Evolutionary conservation across 2,329 filamentous ascomycete genomes (phyloP).

Genomic region (Neofusicoccum kwambonambiense): DNA sequence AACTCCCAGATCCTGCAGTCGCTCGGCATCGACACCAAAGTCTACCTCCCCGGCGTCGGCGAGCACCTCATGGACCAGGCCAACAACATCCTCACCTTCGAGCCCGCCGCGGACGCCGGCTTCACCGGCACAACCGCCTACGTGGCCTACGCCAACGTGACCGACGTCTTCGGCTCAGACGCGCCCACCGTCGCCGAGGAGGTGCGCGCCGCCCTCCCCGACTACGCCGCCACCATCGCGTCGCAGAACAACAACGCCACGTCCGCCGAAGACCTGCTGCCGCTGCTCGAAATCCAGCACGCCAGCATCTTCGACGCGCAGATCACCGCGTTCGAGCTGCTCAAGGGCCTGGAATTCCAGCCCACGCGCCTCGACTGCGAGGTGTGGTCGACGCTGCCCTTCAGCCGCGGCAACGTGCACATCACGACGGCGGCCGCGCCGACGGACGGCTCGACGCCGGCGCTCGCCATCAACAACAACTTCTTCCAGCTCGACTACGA

Average conservation of each 20-base stretch:
- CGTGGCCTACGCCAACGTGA: neutral
- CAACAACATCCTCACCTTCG: neutral
- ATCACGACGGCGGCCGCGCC: slow-evolving; percentile 30
- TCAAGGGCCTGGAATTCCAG: neutral
- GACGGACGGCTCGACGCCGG: slow-evolving; percentile 24
- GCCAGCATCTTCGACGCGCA: neutral
- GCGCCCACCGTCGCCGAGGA: neutral
- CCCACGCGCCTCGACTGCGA: neutral
- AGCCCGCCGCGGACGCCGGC: neutral
- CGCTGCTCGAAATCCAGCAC: neutral
- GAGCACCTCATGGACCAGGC: slow-evolving; percentile 20
- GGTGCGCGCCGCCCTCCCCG: neutral
- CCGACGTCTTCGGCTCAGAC: neutral
- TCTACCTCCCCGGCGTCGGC: slow-evolving; percentile 23
- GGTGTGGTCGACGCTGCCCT: slow-evolving; percentile 24
- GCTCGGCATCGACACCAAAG: slow-evolving; percentile 10
- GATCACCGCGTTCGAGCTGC: neutral
- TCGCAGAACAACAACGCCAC: neutral
- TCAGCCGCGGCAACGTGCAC: slow-evolving; percentile 35
- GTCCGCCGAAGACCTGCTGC: neutral
- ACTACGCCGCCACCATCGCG: neutral
- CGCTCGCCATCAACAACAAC: slow-evolving; percentile 38
- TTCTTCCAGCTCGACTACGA: slow-evolving; percentile 47
- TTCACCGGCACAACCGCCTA: neutral
- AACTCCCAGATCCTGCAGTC: slow-evolving; percentile 19